Conservation (phyloP, 2,329 filamentous ascomycete species). For the Arthroderma sp. region DNA sequence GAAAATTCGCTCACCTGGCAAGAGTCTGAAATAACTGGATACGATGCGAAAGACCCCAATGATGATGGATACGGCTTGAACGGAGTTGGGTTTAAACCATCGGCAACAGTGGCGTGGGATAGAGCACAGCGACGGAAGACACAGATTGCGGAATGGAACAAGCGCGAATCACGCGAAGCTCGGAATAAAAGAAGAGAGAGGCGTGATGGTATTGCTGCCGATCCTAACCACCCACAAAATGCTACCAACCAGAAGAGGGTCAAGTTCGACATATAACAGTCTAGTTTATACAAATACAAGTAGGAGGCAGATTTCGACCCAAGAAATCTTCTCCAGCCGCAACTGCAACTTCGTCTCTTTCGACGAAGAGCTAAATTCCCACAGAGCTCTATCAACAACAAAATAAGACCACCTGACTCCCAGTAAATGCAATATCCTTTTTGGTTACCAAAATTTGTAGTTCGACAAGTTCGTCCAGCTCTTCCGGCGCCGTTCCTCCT, state of each 20-base stretch:
- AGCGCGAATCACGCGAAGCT: slow-evolving; percentile 45
- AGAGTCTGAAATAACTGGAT: slow-evolving; percentile 49
- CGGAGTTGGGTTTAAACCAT: slow-evolving; percentile 50
- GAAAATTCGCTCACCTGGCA: slow-evolving; percentile 38
- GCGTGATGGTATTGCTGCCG: slow-evolving; percentile 22
- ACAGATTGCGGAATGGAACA: slow-evolving; percentile 48
- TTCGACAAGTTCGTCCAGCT: slow-evolving; percentile 32
- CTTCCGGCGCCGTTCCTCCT: slow-evolving; percentile 28
- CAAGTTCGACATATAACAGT: slow-evolving; percentile 23
- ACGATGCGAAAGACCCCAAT: slow-evolving; percentile 41
- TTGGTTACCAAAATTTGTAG: slow-evolving; percentile 34
- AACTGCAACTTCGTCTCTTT: too few relatives aligned
- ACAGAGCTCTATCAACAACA: too few relatives aligned
- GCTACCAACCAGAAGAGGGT: slow-evolving; percentile 26
- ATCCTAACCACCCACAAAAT: slow-evolving; percentile 16
- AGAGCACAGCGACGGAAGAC: slow-evolving; percentile 43
- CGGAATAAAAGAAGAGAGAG: slow-evolving; percentile 43
- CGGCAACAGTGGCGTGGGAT: slow-evolving; percentile 44
- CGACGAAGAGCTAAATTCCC: too few relatives aligned
- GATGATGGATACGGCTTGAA: slow-evolving; percentile 53
- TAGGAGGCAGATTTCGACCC: too few relatives aligned
- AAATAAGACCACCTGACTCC: neutral
- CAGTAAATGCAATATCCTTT: neutral
- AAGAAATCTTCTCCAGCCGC: too few relatives aligned
- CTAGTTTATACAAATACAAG: too few relatives aligned